Conservation (phyloP, 192 early-diverging fungal species). For the Rhizophagus prolifer region DNA sequence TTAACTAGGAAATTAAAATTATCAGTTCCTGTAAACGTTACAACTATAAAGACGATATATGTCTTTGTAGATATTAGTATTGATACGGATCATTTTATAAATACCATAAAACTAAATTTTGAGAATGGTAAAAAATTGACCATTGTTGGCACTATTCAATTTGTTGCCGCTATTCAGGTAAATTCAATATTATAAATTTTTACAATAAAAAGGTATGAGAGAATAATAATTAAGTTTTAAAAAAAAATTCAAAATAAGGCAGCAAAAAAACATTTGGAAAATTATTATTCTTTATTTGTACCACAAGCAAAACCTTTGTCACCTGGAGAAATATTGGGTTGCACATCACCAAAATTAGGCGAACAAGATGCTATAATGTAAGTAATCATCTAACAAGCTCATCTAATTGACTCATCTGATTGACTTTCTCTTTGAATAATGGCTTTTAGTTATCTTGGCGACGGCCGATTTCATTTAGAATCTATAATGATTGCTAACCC, state of each 20-base stretch:
- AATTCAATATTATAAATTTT: background rate
- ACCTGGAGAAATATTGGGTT: conserved; percentile 94
- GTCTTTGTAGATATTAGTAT: conserved; percentile 99
- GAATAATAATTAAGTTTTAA: background rate
- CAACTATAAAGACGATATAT: conserved; percentile 92
- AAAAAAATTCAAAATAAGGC: conserved; percentile 27
- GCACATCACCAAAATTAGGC: conserved; percentile 83
- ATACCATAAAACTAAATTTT: conserved; percentile 87
- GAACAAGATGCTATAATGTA: conserved; percentile 79
- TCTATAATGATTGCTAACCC: conserved; percentile 99
- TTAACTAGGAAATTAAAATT: background rate
- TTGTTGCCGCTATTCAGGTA: conserved; percentile 84
- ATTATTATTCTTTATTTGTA: conserved; percentile 68
- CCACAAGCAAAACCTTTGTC: conserved; percentile 95
- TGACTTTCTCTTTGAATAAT: conserved; percentile 15
- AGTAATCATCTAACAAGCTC: background rate
- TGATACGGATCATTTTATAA: conserved; percentile 89
- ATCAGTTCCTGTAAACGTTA: conserved; percentile 89
- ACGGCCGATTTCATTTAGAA: conserved; percentile 97
- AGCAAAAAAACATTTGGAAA: conserved; percentile 57
- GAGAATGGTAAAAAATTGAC: conserved; percentile 70
- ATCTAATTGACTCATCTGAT: background rate
- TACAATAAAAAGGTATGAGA: background rate
- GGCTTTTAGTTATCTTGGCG: conserved; percentile 66
- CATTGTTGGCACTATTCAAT: conserved; percentile 94